Evolutionary conservation across 169 alveolate genomes (phyloP).

Genomic region (Babesia ovata): DNA sequence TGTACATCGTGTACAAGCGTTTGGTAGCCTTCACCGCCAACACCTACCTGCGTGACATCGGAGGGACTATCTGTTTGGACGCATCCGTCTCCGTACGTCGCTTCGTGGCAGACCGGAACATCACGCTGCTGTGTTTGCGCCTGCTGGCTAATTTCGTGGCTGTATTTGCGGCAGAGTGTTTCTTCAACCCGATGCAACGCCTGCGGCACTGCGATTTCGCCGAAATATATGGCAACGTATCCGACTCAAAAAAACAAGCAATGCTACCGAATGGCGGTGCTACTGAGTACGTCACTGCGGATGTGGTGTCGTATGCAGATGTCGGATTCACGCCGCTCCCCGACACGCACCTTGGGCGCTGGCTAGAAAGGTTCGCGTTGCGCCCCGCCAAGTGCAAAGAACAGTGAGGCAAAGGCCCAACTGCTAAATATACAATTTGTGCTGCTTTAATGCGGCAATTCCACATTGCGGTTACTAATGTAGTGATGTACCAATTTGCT

Average conservation of each 20-base stretch:
- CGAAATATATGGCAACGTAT: constrained; percentile 41
- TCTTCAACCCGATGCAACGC: constrained; percentile 30
- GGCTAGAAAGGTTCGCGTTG: neutral
- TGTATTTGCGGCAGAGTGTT: constrained; percentile 27
- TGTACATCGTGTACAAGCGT: constrained; percentile 15
- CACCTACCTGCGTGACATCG: constrained; percentile 11
- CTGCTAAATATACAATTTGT: neutral
- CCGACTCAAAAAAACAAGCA: neutral
- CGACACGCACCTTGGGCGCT: constrained; percentile 13
- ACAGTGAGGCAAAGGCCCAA: neutral
- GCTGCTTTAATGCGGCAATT: neutral
- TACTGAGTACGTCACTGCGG: neutral
- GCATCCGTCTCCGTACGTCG: constrained; percentile 35
- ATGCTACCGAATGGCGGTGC: neutral
- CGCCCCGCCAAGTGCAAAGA: constrained; percentile 1
- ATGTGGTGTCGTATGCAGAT: neutral
- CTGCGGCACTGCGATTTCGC: constrained; percentile 45
- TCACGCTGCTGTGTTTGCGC: constrained; percentile 16
- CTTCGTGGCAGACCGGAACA: constrained; percentile 21
- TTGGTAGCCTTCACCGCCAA: constrained; percentile 7
- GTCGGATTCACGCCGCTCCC: constrained; percentile 15
- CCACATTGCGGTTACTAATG: neutral
- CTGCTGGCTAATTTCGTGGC: constrained; percentile 51
- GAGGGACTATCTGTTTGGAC: constrained; percentile 36
- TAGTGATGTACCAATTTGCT: neutral